A percentile compares a stretch with the other conserved stretches of the same genome.
These are phyloP conservation scores for Dactylis glomerata DNA, from an alignment of 176 grass and related monocot species.

Conservation along the genomic window DNA sequence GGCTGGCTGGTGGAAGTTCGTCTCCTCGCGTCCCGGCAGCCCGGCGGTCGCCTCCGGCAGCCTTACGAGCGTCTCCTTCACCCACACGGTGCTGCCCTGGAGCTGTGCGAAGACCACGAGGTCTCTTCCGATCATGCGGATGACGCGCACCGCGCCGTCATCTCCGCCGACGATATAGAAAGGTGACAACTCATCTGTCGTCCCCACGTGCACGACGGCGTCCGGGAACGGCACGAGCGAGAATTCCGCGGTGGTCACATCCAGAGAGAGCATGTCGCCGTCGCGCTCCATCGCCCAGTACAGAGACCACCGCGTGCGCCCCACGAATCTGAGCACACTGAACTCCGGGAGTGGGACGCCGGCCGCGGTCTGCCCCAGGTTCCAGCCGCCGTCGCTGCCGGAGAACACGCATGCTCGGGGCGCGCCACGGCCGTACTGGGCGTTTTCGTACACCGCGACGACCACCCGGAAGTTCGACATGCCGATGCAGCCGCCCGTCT, in stretches of 20 bases:
- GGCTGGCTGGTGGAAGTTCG: background rate
- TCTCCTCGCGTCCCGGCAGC: background rate
- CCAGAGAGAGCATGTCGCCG: constrained; percentile 13
- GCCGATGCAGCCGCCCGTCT: background rate
- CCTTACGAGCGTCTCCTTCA: background rate
- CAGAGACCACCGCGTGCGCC: background rate
- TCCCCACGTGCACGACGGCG: background rate
- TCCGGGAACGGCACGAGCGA: constrained; percentile 10
- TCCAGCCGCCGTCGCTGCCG: constrained; percentile 1
- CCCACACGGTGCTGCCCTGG: background rate
- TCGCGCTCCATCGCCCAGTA: constrained; percentile 9
- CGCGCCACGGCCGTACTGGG: background rate
- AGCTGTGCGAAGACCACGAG: background rate
- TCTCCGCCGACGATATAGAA: background rate
- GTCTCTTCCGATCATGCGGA: background rate
- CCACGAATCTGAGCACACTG: background rate
- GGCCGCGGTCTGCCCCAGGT: background rate
- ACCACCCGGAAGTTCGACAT: constrained; percentile 7
- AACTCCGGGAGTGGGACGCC: background rate
- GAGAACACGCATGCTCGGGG: background rate
- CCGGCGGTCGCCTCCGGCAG: background rate
- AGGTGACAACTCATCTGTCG: background rate
- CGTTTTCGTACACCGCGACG: background rate
- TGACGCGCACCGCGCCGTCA: background rate
- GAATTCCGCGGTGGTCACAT: constrained; percentile 16